Base-by-base conservation (phyloP, 2,329 filamentous ascomycete species). In the Pseudopyricularia javanii region DNA sequence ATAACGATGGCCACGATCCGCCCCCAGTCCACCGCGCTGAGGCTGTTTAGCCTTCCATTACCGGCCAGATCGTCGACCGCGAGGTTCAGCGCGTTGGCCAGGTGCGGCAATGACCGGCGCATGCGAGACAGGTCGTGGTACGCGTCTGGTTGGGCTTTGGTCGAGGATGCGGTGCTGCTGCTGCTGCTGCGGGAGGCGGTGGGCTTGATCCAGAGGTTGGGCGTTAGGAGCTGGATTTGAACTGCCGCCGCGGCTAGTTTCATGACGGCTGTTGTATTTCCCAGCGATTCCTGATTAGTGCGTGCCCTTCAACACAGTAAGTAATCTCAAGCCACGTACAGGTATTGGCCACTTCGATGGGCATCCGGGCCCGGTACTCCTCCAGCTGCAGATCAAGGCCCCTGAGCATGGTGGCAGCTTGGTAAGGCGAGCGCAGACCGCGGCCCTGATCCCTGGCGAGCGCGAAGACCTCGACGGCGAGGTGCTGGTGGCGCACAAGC, bases 301-400 rank as follows among this genome's bases (percentile, higher is more conserved):
- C n/a, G n/a, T n/a, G n/a, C n/a, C n/a, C n/a, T n/a, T 12, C 1
- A 12, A 35, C 12, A 20, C 14, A 24, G 2, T 1, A 49, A 11
- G 7, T 34, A 28, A 32, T 2, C 12, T n/a, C 7, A 7, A 30
- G 32, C 15, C 24, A 49, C 48, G 22, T 49, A 49, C 48, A 12
- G 12, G 50, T 47, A 4, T 33, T 33, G n/a, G 37, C 50, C 11
- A 73, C 54, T 8, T 64, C 58, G 1, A 59, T 56, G 0, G 69
- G 60, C 51, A 78, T 70, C 2, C 54, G 55, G 6, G 59, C 56
- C 40, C 69, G 65, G 57, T 71, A 68, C 37, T 75, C 70, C n/a
- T 59, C 57, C 8, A 74, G 60, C 56, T 78, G 74, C 3, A 69
- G 60, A 54, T 75, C 72, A 28, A 78, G 66, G 0, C 75, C 75